Base-by-base conservation (phyloP, 768 basidiomycete species). In the Lyophyllum decastes region DNA sequence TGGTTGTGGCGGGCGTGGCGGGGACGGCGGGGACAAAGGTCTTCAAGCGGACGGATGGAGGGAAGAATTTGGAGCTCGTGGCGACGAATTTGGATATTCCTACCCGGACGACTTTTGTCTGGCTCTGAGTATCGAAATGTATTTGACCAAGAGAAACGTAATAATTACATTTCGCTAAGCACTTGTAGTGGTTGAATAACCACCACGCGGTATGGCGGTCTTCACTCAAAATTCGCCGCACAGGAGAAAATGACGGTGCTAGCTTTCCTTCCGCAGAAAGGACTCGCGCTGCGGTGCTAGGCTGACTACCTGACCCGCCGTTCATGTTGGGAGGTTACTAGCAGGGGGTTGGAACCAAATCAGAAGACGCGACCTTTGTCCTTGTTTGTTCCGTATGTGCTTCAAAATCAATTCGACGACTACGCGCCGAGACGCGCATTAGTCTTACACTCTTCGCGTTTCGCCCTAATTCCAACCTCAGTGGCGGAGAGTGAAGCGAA, bases 41-140 rank as follows among this genome's bases (percentile, higher is more conserved):
- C 41, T 81, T 81, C 62, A 68, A 75, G 73, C 73, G 86, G 54
- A 77, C 75, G 10, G 74, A 83, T 25, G 78, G 78, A 2, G 87
- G 86, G 8, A 68, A 70, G 24, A 77, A 80, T 59, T 66, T 88
- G 52, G 70, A 74, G 57, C 72, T 82, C 52, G 77, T 88, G 17
- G 80, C 78, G 10, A 73, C 76, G 55, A 86, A 87, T 65, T 70
- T 73, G 19, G 77, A 78, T 27, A 64, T 86, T 21, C 76, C 78
- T 2, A 82, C 80, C 11, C 70, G 84, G 48, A 76, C 84, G 41
- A 70, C 78, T 34, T 86, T 86, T 65, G 79, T 85, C 9, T 87
- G 77, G 80, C 58, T 70, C 40, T 66, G 45, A 64, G n/a, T n/a
- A 12, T 12, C 2, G 35, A 12, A 38, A 38, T 38, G 35, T 38